Evolutionary conservation across 1,284 basidiomycete species (phyloP), one percentile per base, ranked within the genome.

Genomic region (Ganoderma lingzhi): DNA sequence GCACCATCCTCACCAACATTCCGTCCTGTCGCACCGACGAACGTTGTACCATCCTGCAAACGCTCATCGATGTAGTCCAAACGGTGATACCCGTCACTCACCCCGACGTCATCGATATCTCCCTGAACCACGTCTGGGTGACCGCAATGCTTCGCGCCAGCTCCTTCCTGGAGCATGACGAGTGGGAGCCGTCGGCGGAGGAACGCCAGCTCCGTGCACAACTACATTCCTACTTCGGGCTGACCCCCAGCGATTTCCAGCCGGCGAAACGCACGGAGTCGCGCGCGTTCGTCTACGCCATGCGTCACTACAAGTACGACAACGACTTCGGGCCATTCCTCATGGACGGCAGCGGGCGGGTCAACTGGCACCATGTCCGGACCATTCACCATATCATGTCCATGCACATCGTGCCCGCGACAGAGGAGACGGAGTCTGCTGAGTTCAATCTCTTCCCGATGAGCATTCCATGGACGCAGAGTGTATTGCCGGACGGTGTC

Each of bases 331-430:
- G 91, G 1, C 91, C 91, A 3, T 88, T 87, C 75, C 68, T 83
- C 67, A 74, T 77, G 37, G 82, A 84, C 35, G 84, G 80, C 10
- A 78, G 78, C 69, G 79, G 82, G 32, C 76, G 78, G 5, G 85
- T 92, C 6, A 85, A 92, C 73, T 93, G 91, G 91, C 80, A 80
- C 30, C 88, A 90, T 76, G 59, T 92, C 30, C 82, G 81, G 73
- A 84, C 83, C 61, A 79, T 91, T n/a, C 88, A 88, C 64, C 88
- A 88, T 73, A 80, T 84, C 39, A 80, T 91, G 39, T 85, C 84
- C 1, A 84, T 86, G 83, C 82, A 89, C 70, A 66, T 89, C 28
- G 76, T 86, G 6, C 84, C 85, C 55, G 55, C 78, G 51, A 80
- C 81, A 28, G 81, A 81, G 65, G 78, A 69, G 59, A 79, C 80